Conservation (phyloP, 192 early-diverging fungal species). For the Coemansia furcata region DNA sequence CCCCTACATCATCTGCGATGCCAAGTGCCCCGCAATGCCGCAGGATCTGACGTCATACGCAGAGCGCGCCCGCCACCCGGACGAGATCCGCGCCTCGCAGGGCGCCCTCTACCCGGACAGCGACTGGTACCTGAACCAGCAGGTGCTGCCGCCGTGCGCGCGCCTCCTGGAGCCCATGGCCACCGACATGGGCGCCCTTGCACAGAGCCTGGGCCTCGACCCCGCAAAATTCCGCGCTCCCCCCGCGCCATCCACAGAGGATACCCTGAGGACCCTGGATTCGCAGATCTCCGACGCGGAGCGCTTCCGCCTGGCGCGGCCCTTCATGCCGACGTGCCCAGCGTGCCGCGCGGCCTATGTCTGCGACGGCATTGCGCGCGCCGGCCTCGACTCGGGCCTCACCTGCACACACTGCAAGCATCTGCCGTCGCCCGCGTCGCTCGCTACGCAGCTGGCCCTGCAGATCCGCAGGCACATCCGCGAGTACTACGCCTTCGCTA, state of each 20-base stretch:
- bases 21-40: slow-evolving; percentile 12
- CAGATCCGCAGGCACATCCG: slow-evolving; percentile 67
- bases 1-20: slow-evolving; percentile 85
- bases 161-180: slow-evolving; percentile 84
- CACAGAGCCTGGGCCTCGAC: slow-evolving; percentile 84
- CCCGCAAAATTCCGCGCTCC: slow-evolving; percentile 57
- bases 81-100: slow-evolving; percentile 63
- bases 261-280: slow-evolving; percentile 69
- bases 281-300: slow-evolving; percentile 75
- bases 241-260: slow-evolving; percentile 12
- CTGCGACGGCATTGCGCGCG: slow-evolving; percentile 30
- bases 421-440: slow-evolving; percentile 42
- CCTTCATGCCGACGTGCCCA: slow-evolving; percentile 60
- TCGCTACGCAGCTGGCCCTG: slow-evolving; percentile 63
- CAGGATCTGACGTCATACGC: slow-evolving; percentile 54
- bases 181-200: slow-evolving; percentile 72
- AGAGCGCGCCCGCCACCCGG: slow-evolving; percentile 77
- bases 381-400: slow-evolving; percentile 31
- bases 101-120: slow-evolving; percentile 58
- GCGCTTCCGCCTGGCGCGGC: slow-evolving; percentile 55
- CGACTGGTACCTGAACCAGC: slow-evolving; percentile 93
- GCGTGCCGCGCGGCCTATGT: slow-evolving; percentile 55
- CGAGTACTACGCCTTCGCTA: slow-evolving; percentile 70
- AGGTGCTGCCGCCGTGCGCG: slow-evolving; percentile 84
- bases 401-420: slow-evolving; percentile 59